A percentile compares a stretch with the other conserved stretches of the same genome.
Conservation (phyloP, 2,329 filamentous ascomycete genomes). For the Conoideocrella luteorostrata region DNA sequence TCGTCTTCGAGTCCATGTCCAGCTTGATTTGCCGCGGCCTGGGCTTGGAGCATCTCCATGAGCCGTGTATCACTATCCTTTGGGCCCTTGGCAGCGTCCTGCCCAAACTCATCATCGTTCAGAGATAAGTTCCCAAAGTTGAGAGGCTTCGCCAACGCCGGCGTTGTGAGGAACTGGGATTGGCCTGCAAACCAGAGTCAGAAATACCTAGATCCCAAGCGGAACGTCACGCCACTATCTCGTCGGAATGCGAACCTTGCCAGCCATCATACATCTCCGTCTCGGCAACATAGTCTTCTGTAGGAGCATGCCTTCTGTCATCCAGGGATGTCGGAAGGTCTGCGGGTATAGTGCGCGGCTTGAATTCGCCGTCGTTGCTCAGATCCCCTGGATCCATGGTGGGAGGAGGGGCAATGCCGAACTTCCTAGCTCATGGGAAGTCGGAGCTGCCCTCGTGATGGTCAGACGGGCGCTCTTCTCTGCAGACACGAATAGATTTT, state of each 20-base stretch:
- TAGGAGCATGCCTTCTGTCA: slow-evolving; percentile 67
- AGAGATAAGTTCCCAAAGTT: slow-evolving; percentile 77
- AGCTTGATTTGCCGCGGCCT: slow-evolving; percentile 76
- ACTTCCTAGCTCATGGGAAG: slow-evolving; percentile 27
- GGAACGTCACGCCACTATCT: too few relatives aligned
- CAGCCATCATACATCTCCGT: slow-evolving; percentile 98
- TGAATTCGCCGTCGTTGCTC: slow-evolving; percentile 31
- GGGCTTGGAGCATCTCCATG: slow-evolving; percentile 93
- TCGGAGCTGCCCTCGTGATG: slow-evolving; percentile 9
- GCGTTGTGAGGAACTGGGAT: slow-evolving; percentile 88
- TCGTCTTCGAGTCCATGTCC: slow-evolving; percentile 69
- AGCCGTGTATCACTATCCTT: slow-evolving; percentile 78
- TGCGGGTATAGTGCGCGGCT: slow-evolving; percentile 57
- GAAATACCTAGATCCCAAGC: too few relatives aligned
- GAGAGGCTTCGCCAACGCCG: slow-evolving; percentile 75
- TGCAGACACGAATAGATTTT: neutral
- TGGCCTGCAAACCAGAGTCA: slow-evolving; percentile 56
- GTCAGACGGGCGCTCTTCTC: neutral
- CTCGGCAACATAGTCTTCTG: slow-evolving; percentile 61
- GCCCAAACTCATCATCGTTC: slow-evolving; percentile 71
- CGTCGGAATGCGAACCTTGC: slow-evolving; percentile 59
- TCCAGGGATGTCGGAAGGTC: slow-evolving; percentile 90
- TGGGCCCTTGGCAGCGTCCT: slow-evolving; percentile 45
- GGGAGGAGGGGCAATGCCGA: slow-evolving; percentile 31
- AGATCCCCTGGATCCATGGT: slow-evolving; percentile 55